phyloP scores from a whole-genome alignment of 306 rosid genomes.

The Herpetospermum pedunculosum region DNA sequence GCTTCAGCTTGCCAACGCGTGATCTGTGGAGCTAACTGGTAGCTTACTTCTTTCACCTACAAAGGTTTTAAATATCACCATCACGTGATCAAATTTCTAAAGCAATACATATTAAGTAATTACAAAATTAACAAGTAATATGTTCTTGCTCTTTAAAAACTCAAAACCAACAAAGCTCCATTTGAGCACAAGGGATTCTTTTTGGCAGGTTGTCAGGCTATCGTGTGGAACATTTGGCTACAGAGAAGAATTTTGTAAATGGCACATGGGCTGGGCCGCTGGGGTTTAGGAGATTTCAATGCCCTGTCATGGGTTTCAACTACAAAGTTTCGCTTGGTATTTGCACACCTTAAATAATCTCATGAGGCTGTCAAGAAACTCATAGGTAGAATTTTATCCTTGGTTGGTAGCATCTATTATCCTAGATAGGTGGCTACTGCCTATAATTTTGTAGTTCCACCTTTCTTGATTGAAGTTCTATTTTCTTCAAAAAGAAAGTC shows the following conservation, averaged over 20 bases:
- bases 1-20: conserved; percentile 76
- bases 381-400: neutral
- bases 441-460: neutral
- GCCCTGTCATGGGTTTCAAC: neutral
- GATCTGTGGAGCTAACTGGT: conserved; percentile 22
- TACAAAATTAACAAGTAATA: neutral
- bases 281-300: neutral
- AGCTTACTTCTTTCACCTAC: conserved; percentile 50
- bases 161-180: neutral
- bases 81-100: neutral
- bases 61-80: neutral
- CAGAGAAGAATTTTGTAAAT: neutral
- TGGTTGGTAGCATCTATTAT: too few relatives aligned
- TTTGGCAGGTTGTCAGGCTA: neutral
- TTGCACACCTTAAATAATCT: neutral
- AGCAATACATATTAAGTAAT: neutral
- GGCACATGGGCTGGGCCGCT: neutral
- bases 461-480: neutral
- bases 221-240: neutral
- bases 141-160: neutral
- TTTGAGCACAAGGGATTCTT: neutral
- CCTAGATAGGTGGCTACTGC: too few relatives aligned
- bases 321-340: neutral
- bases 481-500: neutral
- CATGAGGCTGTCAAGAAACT: neutral